phyloP scores from a whole-genome alignment of 352 stramenopile genomes.

The Saprolegnia parasitica region DNA sequence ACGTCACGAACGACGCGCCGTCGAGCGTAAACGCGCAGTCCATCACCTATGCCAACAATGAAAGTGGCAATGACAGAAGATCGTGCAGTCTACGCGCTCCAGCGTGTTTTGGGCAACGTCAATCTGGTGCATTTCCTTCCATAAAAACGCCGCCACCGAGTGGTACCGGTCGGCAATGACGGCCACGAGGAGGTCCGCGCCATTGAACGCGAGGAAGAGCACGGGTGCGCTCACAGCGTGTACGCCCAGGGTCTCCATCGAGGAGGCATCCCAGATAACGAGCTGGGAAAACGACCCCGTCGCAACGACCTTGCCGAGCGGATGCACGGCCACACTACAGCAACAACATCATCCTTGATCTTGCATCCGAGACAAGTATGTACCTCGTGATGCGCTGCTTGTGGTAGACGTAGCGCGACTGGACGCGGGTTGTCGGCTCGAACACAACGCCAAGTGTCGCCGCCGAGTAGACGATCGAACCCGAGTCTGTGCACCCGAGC shows the following conservation, averaged over 20 bases:
- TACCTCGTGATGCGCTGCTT: conserved; percentile 27
- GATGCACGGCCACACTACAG: conserved; percentile 24
- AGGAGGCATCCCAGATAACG: conserved; percentile 11
- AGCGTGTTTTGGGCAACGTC: conserved; percentile 22
- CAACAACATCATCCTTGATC: not conserved
- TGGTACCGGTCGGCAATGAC: conserved; percentile 18
- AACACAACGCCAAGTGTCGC: conserved; percentile 25
- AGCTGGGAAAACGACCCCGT: conserved; percentile 14
- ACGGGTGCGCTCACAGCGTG: conserved; percentile 19
- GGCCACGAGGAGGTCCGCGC: conserved; percentile 16
- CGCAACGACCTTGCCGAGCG: conserved; percentile 12
- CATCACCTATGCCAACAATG: conserved; percentile 8
- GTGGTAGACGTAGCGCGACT: conserved; percentile 20
- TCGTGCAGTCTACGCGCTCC: conserved; percentile 3
- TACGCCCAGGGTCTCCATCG: conserved; percentile 18
- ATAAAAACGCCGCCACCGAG: conserved; percentile 3
- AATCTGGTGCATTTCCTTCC: conserved; percentile 27
- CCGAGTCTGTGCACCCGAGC: conserved; percentile 7
- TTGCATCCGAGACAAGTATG: not conserved
- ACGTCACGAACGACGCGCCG: conserved; percentile 17
- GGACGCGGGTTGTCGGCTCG: conserved; percentile 5
- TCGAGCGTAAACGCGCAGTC: conserved; percentile 13
- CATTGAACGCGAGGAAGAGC: conserved; percentile 15
- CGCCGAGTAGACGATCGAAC: conserved; percentile 21
- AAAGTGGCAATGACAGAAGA: too few relatives aligned